A percentile compares a stretch with the other conserved stretches of the same genome.
Conservation (phyloP, 257 asterid genomes). For the Jacaranda copaia region DNA sequence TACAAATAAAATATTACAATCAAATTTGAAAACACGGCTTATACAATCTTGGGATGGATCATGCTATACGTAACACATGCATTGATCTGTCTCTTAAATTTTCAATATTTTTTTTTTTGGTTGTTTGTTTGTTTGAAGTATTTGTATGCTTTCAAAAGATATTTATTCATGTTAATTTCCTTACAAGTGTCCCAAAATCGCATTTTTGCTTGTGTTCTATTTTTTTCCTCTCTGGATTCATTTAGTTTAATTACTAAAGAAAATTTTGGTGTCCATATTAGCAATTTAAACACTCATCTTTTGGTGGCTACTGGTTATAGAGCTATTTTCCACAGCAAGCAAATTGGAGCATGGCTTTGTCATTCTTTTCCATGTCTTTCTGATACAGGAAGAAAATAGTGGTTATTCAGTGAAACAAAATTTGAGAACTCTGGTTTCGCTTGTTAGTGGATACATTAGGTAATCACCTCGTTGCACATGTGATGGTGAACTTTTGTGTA, state of each 20-base stretch:
- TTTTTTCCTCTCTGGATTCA: neutral
- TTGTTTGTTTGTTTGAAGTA: slow-evolving; percentile 5
- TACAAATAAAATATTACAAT: neutral
- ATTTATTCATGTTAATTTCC: neutral
- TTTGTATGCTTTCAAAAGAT: neutral
- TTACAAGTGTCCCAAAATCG: neutral
- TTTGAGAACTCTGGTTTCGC: neutral
- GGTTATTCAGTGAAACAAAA: neutral
- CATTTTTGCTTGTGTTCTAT: neutral
- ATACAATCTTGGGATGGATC: neutral
- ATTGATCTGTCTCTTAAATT: neutral
- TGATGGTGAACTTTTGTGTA: no score
- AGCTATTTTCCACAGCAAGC: neutral
- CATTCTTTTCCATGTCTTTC: neutral
- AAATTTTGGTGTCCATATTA: neutral
- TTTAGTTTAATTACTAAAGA: neutral
- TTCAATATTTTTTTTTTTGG: slow-evolving; percentile 8
- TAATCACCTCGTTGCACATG: neutral
- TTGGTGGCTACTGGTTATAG: slow-evolving; percentile 1
- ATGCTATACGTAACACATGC: neutral
- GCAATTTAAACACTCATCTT: neutral
- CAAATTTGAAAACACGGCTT: neutral
- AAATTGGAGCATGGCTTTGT: neutral
- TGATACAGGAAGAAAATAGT: neutral
- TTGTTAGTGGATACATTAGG: neutral